Conservation (phyloP, 2,329 filamentous ascomycete genomes). For the Neopestalotiopsis sp. region DNA sequence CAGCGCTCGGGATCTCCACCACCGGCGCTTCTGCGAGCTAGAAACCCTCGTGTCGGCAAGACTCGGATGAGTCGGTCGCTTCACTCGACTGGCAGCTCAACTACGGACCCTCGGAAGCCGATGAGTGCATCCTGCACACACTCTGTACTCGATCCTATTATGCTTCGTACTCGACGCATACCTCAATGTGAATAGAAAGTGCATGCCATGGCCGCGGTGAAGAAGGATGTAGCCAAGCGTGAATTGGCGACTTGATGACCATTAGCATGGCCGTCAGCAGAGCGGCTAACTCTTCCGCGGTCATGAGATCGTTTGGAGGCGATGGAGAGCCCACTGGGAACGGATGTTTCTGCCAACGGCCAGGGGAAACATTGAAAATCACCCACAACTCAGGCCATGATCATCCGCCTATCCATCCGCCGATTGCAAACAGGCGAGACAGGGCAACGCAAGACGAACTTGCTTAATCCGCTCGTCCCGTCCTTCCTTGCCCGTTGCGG, state of each 20-base stretch:
- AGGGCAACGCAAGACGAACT: background rate
- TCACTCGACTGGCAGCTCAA: background rate
- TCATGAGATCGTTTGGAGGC: background rate
- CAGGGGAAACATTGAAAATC: too few relatives aligned
- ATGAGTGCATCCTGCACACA: background rate
- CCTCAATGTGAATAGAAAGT: too few relatives aligned
- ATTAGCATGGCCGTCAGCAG: background rate
- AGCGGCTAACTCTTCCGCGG: background rate
- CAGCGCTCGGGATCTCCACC: slow-evolving; percentile 6
- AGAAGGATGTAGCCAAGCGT: background rate
- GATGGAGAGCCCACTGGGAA: background rate
- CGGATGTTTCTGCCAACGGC: background rate
- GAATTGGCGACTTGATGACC: background rate
- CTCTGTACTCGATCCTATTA: too few relatives aligned
- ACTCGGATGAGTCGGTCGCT: slow-evolving; percentile 10
- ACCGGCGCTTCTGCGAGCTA: background rate
- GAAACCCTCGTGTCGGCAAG: slow-evolving; percentile 14
- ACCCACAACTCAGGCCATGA: background rate
- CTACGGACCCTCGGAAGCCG: background rate
- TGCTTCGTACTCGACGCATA: too few relatives aligned
- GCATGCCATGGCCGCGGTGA: too few relatives aligned
- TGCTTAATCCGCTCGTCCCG: background rate
- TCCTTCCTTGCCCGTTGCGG: slow-evolving; percentile 13
- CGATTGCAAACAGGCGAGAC: background rate
- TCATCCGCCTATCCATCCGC: background rate